Conservation (phyloP, 2,329 filamentous ascomycete species). For the Aspergillus fumigatus region DNA sequence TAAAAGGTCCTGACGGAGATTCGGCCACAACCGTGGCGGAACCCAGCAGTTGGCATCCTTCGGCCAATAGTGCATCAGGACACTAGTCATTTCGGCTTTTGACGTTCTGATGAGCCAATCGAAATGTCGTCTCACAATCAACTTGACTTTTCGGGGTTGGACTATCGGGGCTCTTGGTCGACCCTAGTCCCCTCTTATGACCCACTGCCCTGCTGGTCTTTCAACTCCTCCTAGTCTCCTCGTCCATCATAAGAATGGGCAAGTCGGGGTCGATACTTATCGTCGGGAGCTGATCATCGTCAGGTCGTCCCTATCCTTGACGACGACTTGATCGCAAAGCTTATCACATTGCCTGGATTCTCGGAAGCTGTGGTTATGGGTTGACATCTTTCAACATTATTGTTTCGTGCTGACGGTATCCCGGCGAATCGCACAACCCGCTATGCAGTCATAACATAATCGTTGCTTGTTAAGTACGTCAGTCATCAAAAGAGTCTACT, state of each 20-base stretch:
- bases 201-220: background rate
- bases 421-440: conserved; percentile 4
- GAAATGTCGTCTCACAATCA: background rate
- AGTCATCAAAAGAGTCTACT: conserved; percentile 2
- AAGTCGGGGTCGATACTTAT: conserved; percentile 1
- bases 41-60: background rate
- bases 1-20: background rate
- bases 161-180: conserved; percentile 10
- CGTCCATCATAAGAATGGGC: conserved; percentile 7
- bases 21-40: background rate
- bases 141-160: conserved; percentile 13
- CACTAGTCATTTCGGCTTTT: conserved; percentile 2
- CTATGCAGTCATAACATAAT: conserved; percentile 13
- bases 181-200: conserved; percentile 3
- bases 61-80: conserved; percentile 6
- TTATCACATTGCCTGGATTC: background rate
- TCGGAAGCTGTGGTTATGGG: conserved; percentile 1
- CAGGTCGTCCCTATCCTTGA: background rate
- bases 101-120: conserved; percentile 6
- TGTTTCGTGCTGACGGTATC: conserved; percentile 4
- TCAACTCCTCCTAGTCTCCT: background rate
- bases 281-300: conserved; percentile 4
- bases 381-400: conserved; percentile 5
- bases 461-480: conserved; percentile 3
- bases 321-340: background rate